phyloP scores from a whole-genome alignment of 2,329 filamentous ascomycete genomes.

The Alternaria panax region DNA sequence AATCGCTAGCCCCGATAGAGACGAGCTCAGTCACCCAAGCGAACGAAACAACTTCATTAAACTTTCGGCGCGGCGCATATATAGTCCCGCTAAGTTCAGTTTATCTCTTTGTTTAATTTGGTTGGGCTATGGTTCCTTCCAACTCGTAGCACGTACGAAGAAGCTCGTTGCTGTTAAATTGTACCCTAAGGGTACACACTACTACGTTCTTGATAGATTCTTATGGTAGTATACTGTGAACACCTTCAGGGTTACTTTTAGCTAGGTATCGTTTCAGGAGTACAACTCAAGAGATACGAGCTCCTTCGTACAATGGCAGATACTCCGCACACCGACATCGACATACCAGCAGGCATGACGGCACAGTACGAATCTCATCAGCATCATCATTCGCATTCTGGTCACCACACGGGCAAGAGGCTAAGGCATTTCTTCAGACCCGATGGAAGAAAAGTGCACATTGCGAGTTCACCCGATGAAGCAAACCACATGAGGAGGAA shows the following conservation, averaged over 20 bases:
- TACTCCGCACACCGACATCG: slow-evolving; percentile 9
- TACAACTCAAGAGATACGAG: background rate
- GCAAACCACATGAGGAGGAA: slow-evolving; percentile 57
- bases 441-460: slow-evolving; percentile 63
- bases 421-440: slow-evolving; percentile 64
- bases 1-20: background rate
- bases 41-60: background rate
- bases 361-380: background rate
- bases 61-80: background rate
- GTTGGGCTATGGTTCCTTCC: background rate
- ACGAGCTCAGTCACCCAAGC: slow-evolving; percentile 4
- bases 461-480: slow-evolving; percentile 65
- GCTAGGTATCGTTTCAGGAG: background rate
- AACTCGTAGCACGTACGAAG: background rate
- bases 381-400: slow-evolving; percentile 31
- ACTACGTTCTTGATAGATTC: background rate
- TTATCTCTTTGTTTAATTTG: background rate
- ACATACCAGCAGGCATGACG: slow-evolving; percentile 9
- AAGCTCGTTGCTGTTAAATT: background rate
- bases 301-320: slow-evolving; percentile 9
- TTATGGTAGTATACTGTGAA: background rate
- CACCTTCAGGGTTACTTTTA: background rate
- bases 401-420: slow-evolving; percentile 48
- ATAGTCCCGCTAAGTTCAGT: background rate
- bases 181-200: background rate